Conservation (phyloP, 108 stramenopile genomes). For the Cyclostephanos invisitatus region DNA sequence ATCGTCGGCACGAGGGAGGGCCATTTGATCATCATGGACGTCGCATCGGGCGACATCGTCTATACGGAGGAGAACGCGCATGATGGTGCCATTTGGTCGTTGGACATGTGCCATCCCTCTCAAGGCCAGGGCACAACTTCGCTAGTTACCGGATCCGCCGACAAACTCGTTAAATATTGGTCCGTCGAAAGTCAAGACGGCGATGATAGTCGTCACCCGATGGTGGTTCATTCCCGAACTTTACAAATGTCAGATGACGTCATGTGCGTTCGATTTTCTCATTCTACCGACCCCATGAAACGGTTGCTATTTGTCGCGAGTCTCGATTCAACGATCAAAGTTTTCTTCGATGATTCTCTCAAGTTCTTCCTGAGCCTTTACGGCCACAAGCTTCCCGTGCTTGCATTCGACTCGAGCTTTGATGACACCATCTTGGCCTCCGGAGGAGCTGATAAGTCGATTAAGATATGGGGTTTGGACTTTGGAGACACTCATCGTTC, state of each 20-base stretch:
- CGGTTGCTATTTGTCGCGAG: slow-evolving; percentile 83
- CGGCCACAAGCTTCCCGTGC: slow-evolving; percentile 97
- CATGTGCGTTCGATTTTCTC: slow-evolving; percentile 88
- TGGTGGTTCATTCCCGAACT: slow-evolving; percentile 89
- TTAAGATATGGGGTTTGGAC: slow-evolving; percentile 99
- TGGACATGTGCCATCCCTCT: slow-evolving; percentile 72
- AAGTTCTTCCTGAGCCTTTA: slow-evolving; percentile 97
- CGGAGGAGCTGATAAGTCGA: slow-evolving; percentile 96
- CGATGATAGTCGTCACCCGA: slow-evolving; percentile 55
- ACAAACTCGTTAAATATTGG: slow-evolving; percentile 97
- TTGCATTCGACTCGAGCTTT: slow-evolving; percentile 92
- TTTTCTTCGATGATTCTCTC: slow-evolving; percentile 98
- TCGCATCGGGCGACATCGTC: slow-evolving; percentile 84
- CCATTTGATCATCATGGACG: slow-evolving; percentile 74
- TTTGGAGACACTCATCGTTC: slow-evolving; percentile 99
- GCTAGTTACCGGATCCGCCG: slow-evolving; percentile 90
- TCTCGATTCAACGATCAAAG: slow-evolving; percentile 95
- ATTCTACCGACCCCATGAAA: slow-evolving; percentile 70
- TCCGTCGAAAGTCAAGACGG: slow-evolving; percentile 76
- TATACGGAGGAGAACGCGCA: slow-evolving; percentile 77
- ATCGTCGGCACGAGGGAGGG: slow-evolving; percentile 89
- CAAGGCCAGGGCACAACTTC: slow-evolving; percentile 52
- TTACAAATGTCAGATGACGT: slow-evolving; percentile 96
- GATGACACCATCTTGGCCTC: slow-evolving; percentile 95
- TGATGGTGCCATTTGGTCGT: slow-evolving; percentile 85